Evolutionary conservation across 306 rosid species (phyloP), one percentile per base, ranked within the genome.

Genomic region (Begonia fuchsioides): DNA sequence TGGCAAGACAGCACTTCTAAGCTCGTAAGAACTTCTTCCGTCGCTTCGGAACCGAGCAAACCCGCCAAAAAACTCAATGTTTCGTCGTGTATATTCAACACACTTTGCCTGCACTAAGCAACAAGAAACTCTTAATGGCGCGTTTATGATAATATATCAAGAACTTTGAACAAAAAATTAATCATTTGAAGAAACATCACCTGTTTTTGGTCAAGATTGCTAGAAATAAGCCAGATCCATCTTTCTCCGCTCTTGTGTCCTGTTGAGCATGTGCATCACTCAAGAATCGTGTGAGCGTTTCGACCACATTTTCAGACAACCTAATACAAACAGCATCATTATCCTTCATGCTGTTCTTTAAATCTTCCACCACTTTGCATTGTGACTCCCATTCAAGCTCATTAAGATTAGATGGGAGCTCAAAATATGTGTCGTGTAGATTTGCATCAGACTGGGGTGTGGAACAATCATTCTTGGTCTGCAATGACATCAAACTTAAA

Each of bases 331-430:
- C 79, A 45, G 53, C 66, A 59, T 64, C 53, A 45, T 72, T 73
- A 66, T 58, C 39, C 55, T 63, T 66, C 67, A 73, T 64, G 61
- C 39, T 18, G 50, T 49, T 58, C 56, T 71, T 72, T 65, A 92
- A 66, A 49, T 86, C 80, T 66, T 77, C 81, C 45, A 92, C 60
- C 63, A 54, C 72, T 68, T 79, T 65, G 70, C 87, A 76, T 56
- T 71, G 83, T 44, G 81, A 67, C 60, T 75, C 73, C 96, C 96
- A 92, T 20, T 65, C 56, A 68, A 85, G 86, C 53, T 71, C 83
- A 53, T 51, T 54, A 15, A 86, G 79, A 19, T 58, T 66, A 59
- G 78, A 81, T 57, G 69, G 70, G 69, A 67, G 69, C 62, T 69
- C 73, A 43, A 55, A 52, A 68, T 70, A 70, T 13, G 59, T 35